These are phyloP conservation scores for Marasmius oreades DNA, from an alignment of 1,284 basidiomycete species.

Conservation along the genomic window DNA sequence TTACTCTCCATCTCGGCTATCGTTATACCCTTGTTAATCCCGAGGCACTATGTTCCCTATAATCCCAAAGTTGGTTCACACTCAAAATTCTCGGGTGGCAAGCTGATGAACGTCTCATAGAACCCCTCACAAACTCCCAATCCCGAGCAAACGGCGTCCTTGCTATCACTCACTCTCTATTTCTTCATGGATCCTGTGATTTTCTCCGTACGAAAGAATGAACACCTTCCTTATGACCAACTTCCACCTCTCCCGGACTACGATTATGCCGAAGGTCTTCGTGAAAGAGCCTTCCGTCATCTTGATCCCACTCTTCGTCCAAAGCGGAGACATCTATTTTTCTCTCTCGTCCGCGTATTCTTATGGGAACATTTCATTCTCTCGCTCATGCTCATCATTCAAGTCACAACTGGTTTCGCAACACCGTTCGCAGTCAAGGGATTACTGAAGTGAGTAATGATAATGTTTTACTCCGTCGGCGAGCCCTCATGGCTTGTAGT, in stretches of 20 bases:
- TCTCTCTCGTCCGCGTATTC: conserved; percentile 17
- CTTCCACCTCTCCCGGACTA: conserved; percentile 49
- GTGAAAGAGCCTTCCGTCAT: conserved; percentile 14
- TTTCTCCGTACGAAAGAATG: conserved; percentile 24
- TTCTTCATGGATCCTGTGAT: conserved; percentile 46
- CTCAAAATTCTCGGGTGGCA: background rate
- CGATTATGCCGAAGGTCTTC: conserved; percentile 29
- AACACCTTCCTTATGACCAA: conserved; percentile 28
- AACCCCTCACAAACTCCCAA: conserved; percentile 34
- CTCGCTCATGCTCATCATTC: conserved; percentile 18
- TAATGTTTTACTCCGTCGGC: background rate
- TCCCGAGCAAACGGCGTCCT: conserved; percentile 53
- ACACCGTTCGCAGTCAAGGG: conserved; percentile 38
- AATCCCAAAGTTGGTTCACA: conserved; percentile 25
- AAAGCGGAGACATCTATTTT: conserved; percentile 24
- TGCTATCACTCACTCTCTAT: conserved; percentile 45
- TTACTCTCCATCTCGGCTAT: conserved; percentile 31
- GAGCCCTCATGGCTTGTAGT: background rate
- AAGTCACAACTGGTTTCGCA: conserved; percentile 23
- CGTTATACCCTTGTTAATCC: conserved; percentile 24
- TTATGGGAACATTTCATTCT: conserved; percentile 35
- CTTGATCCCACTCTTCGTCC: background rate
- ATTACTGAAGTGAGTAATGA: conserved; percentile 15
- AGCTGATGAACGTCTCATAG: conserved; percentile 16
- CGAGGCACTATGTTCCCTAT: conserved; percentile 25